Percentiles rank a stretch among this genome's conserved stretches.
Evolutionary conservation across 2,329 filamentous ascomycete genomes (phyloP).

Genomic region (Penicillium sp.): DNA sequence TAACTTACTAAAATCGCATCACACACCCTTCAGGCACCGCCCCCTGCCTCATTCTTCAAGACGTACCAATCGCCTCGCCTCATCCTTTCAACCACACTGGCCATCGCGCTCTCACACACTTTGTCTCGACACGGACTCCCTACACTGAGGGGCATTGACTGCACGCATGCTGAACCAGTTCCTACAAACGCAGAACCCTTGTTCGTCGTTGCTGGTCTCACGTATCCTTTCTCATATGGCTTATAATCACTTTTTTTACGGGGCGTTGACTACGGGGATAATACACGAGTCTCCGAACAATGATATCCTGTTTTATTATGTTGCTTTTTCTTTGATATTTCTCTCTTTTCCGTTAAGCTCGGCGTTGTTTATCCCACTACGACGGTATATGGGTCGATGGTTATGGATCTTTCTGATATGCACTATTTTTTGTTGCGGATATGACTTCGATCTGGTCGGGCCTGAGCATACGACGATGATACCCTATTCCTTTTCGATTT

Average conservation of each 20-base stretch:
- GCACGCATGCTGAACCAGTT: not conserved
- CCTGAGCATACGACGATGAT: constrained; percentile 23
- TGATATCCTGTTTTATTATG: constrained; percentile 38
- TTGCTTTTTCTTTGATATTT: constrained; percentile 15
- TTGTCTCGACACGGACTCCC: constrained; percentile 7
- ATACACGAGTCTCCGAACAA: constrained; percentile 43
- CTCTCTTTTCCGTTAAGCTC: constrained; percentile 6
- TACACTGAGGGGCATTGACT: not conserved
- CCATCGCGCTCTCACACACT: not conserved
- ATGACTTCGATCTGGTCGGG: constrained; percentile 14
- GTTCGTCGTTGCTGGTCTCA: not conserved
- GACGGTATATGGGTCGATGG: constrained; percentile 26
- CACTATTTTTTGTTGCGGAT: constrained; percentile 6
- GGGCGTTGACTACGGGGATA: constrained; percentile 39
- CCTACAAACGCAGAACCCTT: not conserved
- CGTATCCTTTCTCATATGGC: constrained; percentile 17
- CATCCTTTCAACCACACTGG: not conserved
- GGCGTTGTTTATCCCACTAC: constrained; percentile 25
- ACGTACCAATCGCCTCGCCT: not conserved
- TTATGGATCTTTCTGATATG: constrained; percentile 17
- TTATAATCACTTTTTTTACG: constrained; percentile 15
- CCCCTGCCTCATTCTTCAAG: not conserved
- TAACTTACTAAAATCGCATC: constrained; percentile 48
- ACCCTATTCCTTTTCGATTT: constrained; percentile 15
- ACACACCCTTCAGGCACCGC: not conserved